A percentile compares a stretch with the other conserved stretches of the same genome.
Conservation (phyloP, 352 stramenopile species). For the Phytophthora idaei region DNA sequence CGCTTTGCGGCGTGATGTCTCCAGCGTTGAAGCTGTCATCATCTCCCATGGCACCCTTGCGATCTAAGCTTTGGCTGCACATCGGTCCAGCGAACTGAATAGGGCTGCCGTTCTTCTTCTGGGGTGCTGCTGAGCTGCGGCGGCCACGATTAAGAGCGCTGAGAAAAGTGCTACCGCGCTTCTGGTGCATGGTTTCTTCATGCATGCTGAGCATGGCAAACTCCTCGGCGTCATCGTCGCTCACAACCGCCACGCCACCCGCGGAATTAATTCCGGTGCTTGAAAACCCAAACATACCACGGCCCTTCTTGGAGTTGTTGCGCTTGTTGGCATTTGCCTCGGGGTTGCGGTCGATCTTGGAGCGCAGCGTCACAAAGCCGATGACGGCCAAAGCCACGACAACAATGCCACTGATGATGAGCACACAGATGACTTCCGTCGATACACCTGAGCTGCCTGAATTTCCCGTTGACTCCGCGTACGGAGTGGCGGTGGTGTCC, state of each 20-base stretch:
- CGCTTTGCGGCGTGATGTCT: conserved; percentile 32
- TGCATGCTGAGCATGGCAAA: conserved; percentile 85
- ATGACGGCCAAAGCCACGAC: conserved; percentile 65
- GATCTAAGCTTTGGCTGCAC: conserved; percentile 52
- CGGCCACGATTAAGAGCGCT: conserved; percentile 41
- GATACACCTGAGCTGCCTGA: conserved; percentile 49
- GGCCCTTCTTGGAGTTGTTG: conserved; percentile 30
- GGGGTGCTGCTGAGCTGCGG: conserved; percentile 21
- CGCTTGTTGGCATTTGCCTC: conserved; percentile 25
- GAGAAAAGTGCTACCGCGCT: conserved; percentile 58
- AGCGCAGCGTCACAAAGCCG: conserved; percentile 64
- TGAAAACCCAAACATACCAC: conserved; percentile 44
- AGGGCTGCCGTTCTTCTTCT: conserved; percentile 43
- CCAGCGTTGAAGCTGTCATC: conserved; percentile 24
- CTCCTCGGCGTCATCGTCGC: conserved; percentile 59
- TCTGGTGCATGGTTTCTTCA: conserved; percentile 60
- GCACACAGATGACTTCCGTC: conserved; percentile 62
- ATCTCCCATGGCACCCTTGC: conserved; percentile 34
- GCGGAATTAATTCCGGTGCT: conserved; percentile 32
- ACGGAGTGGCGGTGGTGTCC: conserved; percentile 44
- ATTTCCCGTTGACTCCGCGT: conserved; percentile 29
- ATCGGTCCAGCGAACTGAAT: conserved; percentile 58
- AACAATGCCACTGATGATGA: conserved; percentile 78
- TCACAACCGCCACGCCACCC: conserved; percentile 31
- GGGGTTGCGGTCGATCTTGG: conserved; percentile 44